Evolutionary conservation across 116 monocot species (phyloP), one percentile per base, ranked within the genome.

Genomic region (Phalaenopsis hybrid): DNA sequence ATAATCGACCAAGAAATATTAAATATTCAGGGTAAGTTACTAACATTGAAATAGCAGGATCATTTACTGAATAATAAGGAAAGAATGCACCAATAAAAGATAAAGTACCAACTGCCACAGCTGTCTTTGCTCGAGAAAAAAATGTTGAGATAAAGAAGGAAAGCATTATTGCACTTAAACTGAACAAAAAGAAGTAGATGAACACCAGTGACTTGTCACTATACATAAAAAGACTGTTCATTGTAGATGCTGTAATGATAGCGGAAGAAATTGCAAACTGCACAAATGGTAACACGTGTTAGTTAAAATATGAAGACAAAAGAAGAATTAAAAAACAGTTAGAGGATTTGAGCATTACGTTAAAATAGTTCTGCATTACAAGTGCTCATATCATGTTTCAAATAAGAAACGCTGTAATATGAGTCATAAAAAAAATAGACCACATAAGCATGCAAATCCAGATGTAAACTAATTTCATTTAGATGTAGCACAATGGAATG

Each of bases 241-340:
- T 93, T 76, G 95, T 93, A 83, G 89, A 91, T 77, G 80, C 83
- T n/a, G 95, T 95, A 69, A 91, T 93, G 57, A 93, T 89, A 58
- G 88, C 91, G 80, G 95, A 93, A 81, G 95, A 95, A 80, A 91
- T 57, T 74, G 93, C 91, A 91, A 95, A 95, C 95, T 95, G 90
- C 86, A 91, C 10, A 82, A 79, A 69, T 78, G 87, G 44, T 51
- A 81, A 59, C 21, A 50, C 59, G 73, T 41, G 55, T 78, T 31
- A 75, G n/a, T 33, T 33, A 70, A 70, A 70, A 70, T 33, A 70
- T 34, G 70, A 16, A 11, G 33, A 12, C 28, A 70, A 34, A 34
- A 70, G 4, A 34, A 4, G 63, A 34, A 11, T 34, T 10, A 70
- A 4, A 70, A 70, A 70, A 8, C 0, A 13, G 3, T 33, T 70